phyloP scores from a whole-genome alignment of 2,329 filamentous ascomycete genomes.

The Cladosporium phlei region DNA sequence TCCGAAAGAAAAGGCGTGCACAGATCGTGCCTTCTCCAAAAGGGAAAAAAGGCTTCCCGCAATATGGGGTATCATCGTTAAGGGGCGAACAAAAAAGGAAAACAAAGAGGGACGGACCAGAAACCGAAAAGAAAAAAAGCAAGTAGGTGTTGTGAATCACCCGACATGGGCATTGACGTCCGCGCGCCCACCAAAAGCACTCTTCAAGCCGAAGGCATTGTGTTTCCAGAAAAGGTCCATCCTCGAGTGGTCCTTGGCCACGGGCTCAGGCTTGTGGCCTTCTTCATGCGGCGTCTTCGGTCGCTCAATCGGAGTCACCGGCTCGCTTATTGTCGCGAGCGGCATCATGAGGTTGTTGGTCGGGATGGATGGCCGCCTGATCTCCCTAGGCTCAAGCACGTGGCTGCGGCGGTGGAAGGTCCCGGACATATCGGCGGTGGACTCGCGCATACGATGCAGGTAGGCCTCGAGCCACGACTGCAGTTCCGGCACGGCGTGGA shows the following conservation, averaged over 20 bases:
- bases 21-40: neutral
- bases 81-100: neutral
- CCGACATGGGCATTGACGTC: constrained; percentile 6
- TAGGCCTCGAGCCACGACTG: constrained; percentile 89
- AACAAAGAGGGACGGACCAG: no score
- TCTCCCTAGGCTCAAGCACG: constrained; percentile 63
- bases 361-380: constrained; percentile 3
- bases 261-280: constrained; percentile 5
- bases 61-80: constrained; percentile 13
- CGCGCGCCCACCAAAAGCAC: constrained; percentile 8
- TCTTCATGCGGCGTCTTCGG: constrained; percentile 19
- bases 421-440: constrained; percentile 58
- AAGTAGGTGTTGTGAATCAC: neutral
- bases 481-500: constrained; percentile 77
- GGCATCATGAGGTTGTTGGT: constrained; percentile 3
- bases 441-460: constrained; percentile 67
- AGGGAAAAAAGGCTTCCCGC: constrained; percentile 6
- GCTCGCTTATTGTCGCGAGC: neutral
- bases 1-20: neutral
- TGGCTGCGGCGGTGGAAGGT: constrained; percentile 78
- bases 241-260: constrained; percentile 10
- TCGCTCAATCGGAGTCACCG: constrained; percentile 15
- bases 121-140: neutral
- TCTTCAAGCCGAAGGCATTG: constrained; percentile 17
- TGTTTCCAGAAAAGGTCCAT: constrained; percentile 19